A percentile compares a stretch with the other conserved stretches of the same genome.
These are phyloP conservation scores for Cicer pinnatifidum DNA, from an alignment of 306 rosid genomes.

Conservation along the genomic window DNA sequence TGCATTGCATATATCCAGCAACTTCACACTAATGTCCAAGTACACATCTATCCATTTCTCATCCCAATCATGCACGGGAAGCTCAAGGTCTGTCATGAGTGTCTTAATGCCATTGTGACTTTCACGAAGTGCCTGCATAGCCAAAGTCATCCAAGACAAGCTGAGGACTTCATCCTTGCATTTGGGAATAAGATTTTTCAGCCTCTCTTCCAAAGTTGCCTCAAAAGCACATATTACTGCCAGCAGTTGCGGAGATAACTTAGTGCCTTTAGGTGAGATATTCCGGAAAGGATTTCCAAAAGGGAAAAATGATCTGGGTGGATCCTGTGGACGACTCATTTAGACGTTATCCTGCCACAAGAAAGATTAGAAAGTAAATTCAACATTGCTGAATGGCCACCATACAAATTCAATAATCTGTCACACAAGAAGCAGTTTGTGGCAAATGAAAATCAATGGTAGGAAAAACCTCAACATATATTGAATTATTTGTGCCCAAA, in stretches of 20 bases:
- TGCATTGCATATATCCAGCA: constrained; percentile 79
- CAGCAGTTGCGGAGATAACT: constrained; percentile 59
- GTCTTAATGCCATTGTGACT: constrained; percentile 68
- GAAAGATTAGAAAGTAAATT: constrained; percentile 22
- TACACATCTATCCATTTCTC: constrained; percentile 92
- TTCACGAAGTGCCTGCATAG: constrained; percentile 68
- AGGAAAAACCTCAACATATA: not conserved
- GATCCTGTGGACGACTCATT: constrained; percentile 87
- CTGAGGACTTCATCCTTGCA: constrained; percentile 66
- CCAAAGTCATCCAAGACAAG: constrained; percentile 83
- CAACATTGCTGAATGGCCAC: constrained; percentile 20
- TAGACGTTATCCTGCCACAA: constrained; percentile 48
- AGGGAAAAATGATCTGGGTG: constrained; percentile 73
- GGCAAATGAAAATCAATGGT: constrained; percentile 6
- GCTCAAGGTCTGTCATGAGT: constrained; percentile 68
- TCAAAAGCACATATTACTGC: constrained; percentile 61
- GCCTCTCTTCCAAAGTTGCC: constrained; percentile 70
- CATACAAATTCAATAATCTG: constrained; percentile 22
- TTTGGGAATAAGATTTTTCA: constrained; percentile 68
- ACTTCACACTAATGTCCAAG: constrained; percentile 84
- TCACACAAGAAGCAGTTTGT: constrained; percentile 27
- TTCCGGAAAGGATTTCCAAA: constrained; percentile 86
- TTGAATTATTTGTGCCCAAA: not conserved
- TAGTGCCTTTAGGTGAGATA: constrained; percentile 63
- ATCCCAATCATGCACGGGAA: constrained; percentile 81